These are phyloP conservation scores for Pleurotus djamor DNA, from an alignment of 768 basidiomycete genomes.

Conservation along the genomic window DNA sequence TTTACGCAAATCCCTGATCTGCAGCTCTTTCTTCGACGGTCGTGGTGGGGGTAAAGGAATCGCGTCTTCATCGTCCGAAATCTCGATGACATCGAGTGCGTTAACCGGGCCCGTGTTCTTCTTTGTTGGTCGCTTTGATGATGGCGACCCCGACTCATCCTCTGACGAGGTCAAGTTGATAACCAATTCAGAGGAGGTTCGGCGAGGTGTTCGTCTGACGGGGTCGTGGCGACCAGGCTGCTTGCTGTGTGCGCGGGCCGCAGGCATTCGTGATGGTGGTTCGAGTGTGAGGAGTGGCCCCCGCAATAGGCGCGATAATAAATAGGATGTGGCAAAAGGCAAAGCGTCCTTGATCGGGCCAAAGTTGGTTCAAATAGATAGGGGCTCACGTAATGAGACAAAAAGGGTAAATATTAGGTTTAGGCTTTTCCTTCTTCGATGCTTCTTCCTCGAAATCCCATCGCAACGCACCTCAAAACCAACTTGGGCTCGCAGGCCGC, in stretches of 20 bases:
- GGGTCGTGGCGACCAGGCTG: conserved; percentile 5
- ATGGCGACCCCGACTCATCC: background rate
- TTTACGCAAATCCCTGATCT: conserved; percentile 30
- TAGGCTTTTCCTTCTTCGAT: too few relatives aligned
- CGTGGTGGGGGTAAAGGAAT: conserved; percentile 8
- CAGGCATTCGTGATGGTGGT: conserved; percentile 22
- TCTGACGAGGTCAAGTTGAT: background rate
- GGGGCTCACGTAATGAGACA: too few relatives aligned
- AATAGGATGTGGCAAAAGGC: too few relatives aligned
- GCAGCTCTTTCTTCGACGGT: conserved; percentile 16
- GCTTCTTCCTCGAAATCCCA: too few relatives aligned
- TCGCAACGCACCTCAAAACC: too few relatives aligned
- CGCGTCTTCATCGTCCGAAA: conserved; percentile 45
- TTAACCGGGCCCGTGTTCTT: background rate
- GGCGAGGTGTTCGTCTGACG: background rate
- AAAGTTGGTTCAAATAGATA: background rate
- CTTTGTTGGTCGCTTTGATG: background rate
- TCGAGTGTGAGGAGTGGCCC: background rate
- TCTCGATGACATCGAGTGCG: conserved; percentile 22
- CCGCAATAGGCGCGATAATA: too few relatives aligned
- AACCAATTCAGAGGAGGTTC: background rate
- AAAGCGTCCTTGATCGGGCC: too few relatives aligned
- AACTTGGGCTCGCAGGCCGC: too few relatives aligned
- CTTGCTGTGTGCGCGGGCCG: conserved; percentile 20
- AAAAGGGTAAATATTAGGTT: too few relatives aligned